These are phyloP conservation scores for Akebia trifoliata DNA, from an alignment of 164 flowering plant species.

Conservation along the genomic window DNA sequence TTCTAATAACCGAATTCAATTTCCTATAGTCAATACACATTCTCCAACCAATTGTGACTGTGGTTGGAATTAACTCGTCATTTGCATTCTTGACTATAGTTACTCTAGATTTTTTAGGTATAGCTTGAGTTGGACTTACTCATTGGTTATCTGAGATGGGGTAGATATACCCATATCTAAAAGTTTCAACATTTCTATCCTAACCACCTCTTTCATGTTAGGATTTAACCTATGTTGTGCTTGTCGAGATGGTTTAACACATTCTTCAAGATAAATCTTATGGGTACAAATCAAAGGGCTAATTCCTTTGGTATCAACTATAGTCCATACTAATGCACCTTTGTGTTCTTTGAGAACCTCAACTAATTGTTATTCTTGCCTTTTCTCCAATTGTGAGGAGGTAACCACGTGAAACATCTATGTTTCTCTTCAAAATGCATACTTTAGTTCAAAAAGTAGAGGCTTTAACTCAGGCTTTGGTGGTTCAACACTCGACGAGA, in stretches of 20 bases:
- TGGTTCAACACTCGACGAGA: neutral
- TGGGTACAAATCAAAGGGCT: constrained; percentile 18
- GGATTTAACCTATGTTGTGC: too few relatives aligned
- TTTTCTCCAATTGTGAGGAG: neutral
- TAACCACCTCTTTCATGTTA: too few relatives aligned
- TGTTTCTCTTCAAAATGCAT: neutral
- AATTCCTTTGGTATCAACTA: constrained; percentile 20
- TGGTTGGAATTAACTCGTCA: too few relatives aligned
- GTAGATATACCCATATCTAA: too few relatives aligned
- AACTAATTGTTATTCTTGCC: neutral
- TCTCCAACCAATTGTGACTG: too few relatives aligned
- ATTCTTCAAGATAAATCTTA: constrained; percentile 13
- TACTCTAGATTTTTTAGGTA: too few relatives aligned
- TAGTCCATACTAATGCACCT: constrained; percentile 15
- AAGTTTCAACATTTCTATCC: too few relatives aligned
- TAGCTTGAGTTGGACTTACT: constrained; percentile 4
- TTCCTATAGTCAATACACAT: constrained; percentile 7
- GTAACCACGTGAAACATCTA: neutral
- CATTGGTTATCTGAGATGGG: constrained; percentile 12
- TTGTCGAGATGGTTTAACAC: neutral
- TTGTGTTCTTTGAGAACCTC: neutral
- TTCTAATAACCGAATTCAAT: too few relatives aligned
- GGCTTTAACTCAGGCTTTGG: neutral
- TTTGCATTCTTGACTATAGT: too few relatives aligned
- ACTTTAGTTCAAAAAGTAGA: neutral